Evolutionary conservation across 2,329 filamentous ascomycete genomes (phyloP), one percentile per base, ranked within the genome.

Genomic region (Fusarium annulatum): DNA sequence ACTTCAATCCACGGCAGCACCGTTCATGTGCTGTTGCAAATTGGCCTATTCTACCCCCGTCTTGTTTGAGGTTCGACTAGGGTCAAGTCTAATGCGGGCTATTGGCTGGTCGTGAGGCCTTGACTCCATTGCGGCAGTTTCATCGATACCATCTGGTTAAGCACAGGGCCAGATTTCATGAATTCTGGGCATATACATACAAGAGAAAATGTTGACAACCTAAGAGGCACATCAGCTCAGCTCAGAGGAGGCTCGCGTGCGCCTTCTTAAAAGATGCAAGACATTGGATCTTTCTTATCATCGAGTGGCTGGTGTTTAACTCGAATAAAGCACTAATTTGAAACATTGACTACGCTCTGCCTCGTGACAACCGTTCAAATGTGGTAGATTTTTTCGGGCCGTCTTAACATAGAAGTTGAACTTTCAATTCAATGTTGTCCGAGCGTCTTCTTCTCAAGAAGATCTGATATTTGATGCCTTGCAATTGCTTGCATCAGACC

Each of bases 11-110:
- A 42, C 36, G 49, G 59, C 18, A 41, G 43, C 41, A 45, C 61
- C 41, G 52, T 64, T 30, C 49, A 41, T 52, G 36, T 34, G 34
- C 42, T 49, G 41, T 46, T 42, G 36, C 53, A 49, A 38, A 56
- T 56, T 36, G 45, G 12, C 52, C 43, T 41, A 46, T 56, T 56
- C 43, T 59, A 61, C 69, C 69, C 69, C 73, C 71, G 60, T 64
- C 55, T 51, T 71, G 75, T 77, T 77, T 76, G 71, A 77, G 73
- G 52, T 76, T 69, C 49, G 63, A 70, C 75, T 61, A 67, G 75
- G 71, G 62, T 60, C 28, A 36, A 45, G 38, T 46, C 26, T 10
- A 33, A n/a, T 23, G 33, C 19, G 43, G 43, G 49, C 43, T 66
- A 75, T 73, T 71, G 69, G 72, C 60, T 76, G 48, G 68, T 61